These are phyloP conservation scores for Tuber borchii DNA, from an alignment of 495 filamentous ascomycete genomes.

Conservation along the genomic window DNA sequence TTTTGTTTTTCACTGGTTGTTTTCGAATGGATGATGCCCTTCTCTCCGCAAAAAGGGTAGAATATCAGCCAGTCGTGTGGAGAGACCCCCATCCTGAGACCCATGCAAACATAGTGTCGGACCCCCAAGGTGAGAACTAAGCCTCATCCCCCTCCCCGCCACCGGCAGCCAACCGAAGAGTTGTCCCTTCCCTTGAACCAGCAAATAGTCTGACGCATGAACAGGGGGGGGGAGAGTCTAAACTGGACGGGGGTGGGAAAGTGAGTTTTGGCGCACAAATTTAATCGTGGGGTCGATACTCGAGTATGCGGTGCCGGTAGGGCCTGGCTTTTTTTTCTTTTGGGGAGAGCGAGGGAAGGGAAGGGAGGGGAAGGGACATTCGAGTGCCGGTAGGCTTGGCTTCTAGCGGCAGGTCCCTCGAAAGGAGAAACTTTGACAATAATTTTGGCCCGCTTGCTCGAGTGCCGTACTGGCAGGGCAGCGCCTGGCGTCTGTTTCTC, in stretches of 20 bases:
- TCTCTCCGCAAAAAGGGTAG: not conserved
- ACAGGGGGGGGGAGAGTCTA: not conserved
- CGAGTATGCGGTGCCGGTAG: not conserved
- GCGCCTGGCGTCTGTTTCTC: not conserved
- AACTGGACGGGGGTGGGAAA: not conserved
- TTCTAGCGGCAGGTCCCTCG: not conserved
- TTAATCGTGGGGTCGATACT: not conserved
- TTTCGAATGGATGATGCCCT: not conserved
- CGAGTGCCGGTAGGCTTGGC: not conserved
- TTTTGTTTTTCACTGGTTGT: not conserved
- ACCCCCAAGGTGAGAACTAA: not conserved
- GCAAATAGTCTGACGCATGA: not conserved
- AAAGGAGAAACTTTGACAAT: not conserved
- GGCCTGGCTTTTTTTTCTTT: not conserved
- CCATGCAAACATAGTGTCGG: not conserved
- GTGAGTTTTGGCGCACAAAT: not conserved
- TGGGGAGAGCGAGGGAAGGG: not conserved
- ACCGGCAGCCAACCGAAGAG: slow-evolving; percentile 2
- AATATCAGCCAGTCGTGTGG: not conserved
- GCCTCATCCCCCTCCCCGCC: not conserved
- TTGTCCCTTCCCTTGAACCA: not conserved
- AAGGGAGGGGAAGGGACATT: not conserved
- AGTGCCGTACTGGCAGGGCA: not conserved
- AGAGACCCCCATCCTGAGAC: not conserved
- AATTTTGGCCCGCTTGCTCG: not conserved